Evolutionary conservation across 257 asterid species (phyloP), one percentile per base, ranked within the genome.

Genomic region (Forsythia viridissima): DNA sequence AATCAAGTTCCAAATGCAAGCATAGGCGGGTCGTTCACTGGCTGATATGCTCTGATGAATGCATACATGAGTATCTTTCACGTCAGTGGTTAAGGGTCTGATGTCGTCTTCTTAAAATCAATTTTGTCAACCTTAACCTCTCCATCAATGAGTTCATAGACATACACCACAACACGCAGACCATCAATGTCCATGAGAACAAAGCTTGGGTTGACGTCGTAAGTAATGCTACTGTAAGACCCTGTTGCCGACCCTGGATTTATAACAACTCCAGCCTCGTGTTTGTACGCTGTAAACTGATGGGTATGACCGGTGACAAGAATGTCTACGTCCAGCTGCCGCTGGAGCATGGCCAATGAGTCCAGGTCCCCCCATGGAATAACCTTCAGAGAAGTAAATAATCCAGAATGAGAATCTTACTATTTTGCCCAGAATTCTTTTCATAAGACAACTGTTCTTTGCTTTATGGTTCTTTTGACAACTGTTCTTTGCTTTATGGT

Each of bases 221-320:
- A 94, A 51, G 98, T 94, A 88, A 92, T 90, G 90, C 96, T 91
- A 85, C 97, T 94, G 81, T 91, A 90, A 75, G 99, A 98, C 65
- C 99, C 99, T 10, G 98, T 94, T 15, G 98, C 98, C 61, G 99
- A 94, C 41, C 99, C 99, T 0, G 99, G 99, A 80, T 94, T 94
- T 48, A 94, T 94, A 57, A 94, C 99, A n/a, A 94, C 98, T 10
- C 98, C 98, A 18, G 94, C 98, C 88, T 94, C 98, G 8, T 94
- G 98, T 77, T 94, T 94, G 89, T 94, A 94, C 34, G 98, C 97
- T 30, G 97, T 94, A 80, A 92, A 94, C 86, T 91, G 99, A 86
- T 94, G 99, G 38, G 99, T 91, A 46, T 94, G 99, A 43, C 99
- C 99, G 0, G 93, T 91, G 46, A 94, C 99, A 6, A 94, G 97